A percentile compares a stretch with the other conserved stretches of the same genome.
Conservation (phyloP, 2,329 filamentous ascomycete species). For the Phoma sp. region DNA sequence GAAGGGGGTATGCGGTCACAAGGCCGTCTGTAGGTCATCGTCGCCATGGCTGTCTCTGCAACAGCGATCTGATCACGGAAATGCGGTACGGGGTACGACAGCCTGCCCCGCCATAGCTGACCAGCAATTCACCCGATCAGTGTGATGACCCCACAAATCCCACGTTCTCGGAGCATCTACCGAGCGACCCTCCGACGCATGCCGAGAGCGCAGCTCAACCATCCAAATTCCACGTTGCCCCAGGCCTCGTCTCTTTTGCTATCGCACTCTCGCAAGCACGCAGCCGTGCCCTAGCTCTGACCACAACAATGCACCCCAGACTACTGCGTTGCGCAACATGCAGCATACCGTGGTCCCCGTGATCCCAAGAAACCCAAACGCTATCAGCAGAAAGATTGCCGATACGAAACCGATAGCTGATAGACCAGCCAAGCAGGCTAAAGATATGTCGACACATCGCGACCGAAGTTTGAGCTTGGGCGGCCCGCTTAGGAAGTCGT, state of each 20-base stretch:
- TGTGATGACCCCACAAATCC: conserved; percentile 12
- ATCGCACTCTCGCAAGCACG: not conserved
- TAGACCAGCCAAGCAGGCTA: conserved; percentile 10
- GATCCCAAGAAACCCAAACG: conserved; percentile 8
- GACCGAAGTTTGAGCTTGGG: conserved; percentile 10
- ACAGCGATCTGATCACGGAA: not conserved
- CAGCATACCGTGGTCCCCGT: conserved; percentile 15
- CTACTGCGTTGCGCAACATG: not conserved
- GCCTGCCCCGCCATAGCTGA: not conserved
- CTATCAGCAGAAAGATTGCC: conserved; percentile 10
- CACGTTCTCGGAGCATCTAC: conserved; percentile 13
- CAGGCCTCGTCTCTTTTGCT: conserved; percentile 2
- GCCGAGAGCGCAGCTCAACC: conserved; percentile 6
- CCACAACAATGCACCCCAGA: conserved; percentile 2
- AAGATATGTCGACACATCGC: conserved; percentile 14
- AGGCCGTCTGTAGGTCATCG: not conserved
- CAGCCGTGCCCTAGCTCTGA: not conserved
- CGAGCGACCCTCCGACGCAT: conserved; percentile 10
- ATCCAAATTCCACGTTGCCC: conserved; percentile 15
- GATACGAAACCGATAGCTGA: not conserved
- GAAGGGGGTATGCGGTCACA: not conserved
- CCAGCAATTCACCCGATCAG: conserved; percentile 8
- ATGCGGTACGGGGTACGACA: conserved; percentile 10
- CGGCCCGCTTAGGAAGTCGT: conserved; percentile 9
- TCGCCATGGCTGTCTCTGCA: not conserved